phyloP scores from a whole-genome alignment of 2,329 filamentous ascomycete species.

The Graphilbum fragrans region DNA sequence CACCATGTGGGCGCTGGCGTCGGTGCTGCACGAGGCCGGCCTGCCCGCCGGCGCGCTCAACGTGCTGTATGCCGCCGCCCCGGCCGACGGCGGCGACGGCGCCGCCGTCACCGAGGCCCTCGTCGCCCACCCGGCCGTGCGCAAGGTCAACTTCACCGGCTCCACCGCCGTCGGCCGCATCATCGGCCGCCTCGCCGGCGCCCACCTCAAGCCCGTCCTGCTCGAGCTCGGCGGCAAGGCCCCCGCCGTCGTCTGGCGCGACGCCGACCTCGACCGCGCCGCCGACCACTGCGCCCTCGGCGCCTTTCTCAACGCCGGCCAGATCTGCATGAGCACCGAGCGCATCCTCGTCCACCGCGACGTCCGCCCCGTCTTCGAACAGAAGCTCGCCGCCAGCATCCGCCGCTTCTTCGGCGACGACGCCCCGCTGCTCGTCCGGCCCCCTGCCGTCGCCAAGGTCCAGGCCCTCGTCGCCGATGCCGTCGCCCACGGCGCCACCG shows the following conservation, averaged over 20 bases:
- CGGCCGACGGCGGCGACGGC: conserved; percentile 54
- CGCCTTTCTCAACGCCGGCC: conserved; percentile 61
- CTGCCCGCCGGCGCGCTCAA: conserved; percentile 67
- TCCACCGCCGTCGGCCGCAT: conserved; percentile 52
- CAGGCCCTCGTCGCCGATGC: conserved; percentile 44
- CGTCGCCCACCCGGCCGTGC: conserved; percentile 49
- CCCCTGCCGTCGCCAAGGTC: conserved; percentile 19
- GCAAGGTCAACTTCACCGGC: conserved; percentile 67
- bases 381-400: conserved; percentile 23
- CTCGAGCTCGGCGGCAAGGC: conserved; percentile 53
- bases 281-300: conserved; percentile 57
- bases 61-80: conserved; percentile 55
- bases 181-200: conserved; percentile 55
- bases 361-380: conserved; percentile 31
- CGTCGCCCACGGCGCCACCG: conserved; percentile 46
- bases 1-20: conserved; percentile 48
- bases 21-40: conserved; percentile 55
- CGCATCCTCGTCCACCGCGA: conserved; percentile 48
- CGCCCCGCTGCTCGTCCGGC: conserved; percentile 13
- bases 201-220: conserved; percentile 47
- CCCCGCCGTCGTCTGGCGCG: conserved; percentile 64
- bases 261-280: conserved; percentile 63
- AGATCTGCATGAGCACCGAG: conserved; percentile 82
- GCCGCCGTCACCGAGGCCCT: conserved; percentile 53
- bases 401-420: conserved; percentile 38